phyloP scores from a whole-genome alignment of 1,139 yeast species.

The Yarrowia galli region DNA sequence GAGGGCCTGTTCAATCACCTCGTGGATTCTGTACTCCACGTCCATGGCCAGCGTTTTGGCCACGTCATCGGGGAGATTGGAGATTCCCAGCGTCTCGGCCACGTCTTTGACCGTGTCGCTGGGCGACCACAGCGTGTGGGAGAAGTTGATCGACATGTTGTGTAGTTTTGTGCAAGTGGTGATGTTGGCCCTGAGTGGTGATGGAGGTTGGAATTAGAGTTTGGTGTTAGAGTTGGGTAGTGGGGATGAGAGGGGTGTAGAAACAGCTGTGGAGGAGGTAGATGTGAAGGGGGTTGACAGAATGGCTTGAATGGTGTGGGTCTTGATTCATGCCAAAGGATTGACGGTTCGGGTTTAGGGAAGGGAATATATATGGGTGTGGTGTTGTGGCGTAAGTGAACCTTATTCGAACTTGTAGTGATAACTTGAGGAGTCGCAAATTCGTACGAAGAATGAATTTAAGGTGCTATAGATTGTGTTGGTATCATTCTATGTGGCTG shows the following conservation, averaged over 20 bases:
- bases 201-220: conserved; percentile 8
- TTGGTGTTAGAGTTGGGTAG: not conserved
- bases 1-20: conserved; percentile 91
- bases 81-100: conserved; percentile 87
- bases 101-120: conserved; percentile 96
- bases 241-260: not conserved
- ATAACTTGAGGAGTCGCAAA: too few species aligned
- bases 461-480: too few species aligned
- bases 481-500: too few species aligned
- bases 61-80: conserved; percentile 84
- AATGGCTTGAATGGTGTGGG: too few species aligned
- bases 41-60: conserved; percentile 97
- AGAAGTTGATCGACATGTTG: conserved; percentile 56
- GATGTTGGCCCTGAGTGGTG: not conserved
- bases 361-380: too few species aligned
- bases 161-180: not conserved
- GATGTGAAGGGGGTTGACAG: not conserved
- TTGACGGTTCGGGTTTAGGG: too few species aligned
- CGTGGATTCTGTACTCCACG: conserved; percentile 95
- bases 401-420: too few species aligned
- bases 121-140: conserved; percentile 97
- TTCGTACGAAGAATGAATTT: too few species aligned
- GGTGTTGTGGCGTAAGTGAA: too few species aligned
- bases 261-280: not conserved
- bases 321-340: too few species aligned